Base-by-base conservation (phyloP, 192 early-diverging fungal genomes). In the Phycomyces blakesleeanus region DNA sequence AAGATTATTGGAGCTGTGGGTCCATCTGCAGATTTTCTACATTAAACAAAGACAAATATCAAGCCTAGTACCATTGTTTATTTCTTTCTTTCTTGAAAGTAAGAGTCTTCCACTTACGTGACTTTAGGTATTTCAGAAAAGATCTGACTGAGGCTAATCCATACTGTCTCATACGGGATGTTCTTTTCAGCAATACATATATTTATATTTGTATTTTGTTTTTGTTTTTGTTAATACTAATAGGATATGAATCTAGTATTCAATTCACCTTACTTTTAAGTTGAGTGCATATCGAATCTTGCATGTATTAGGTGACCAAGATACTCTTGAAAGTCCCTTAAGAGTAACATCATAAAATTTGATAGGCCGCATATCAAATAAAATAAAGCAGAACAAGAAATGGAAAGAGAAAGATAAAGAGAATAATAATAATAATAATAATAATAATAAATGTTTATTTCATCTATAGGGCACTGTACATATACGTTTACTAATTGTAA, bases 1-100 rank as follows among this genome's bases (percentile, higher is more conserved):
- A 24, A 40, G n/a, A 81, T 66, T 1, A 74, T 67, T 12, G 79
- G 79, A 1, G 73, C 79, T 14, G 79, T 81, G 1, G 79, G 71
- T 15, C 52, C n/a, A 38, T 41, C 20, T 24, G 59, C 44, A 38
- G 25, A 50, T 52, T 66, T 44, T 34, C 53, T 61, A 61, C 47
- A 10, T 47, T 47, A 2, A 2, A 3, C 3, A 47, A 47, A 3
- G 11, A 12, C 11, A 12, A 47, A n/a, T 47, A 47, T 3, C 18
- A 12, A 47, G 11, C 3, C 11, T 6, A 7, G 12, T 47, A 47
- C 1, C 11, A 47, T n/a, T 47, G 11, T n/a, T 47, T 47, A 47
- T 10, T 41, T 41, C 40, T 41, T 41, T 41, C 40, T 41, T 10
- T 41, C n/a, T n/a, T n/a, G n/a, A n/a, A n/a, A n/a, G n/a, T n/a